Evolutionary conservation across 78 protist genomes (phyloP).

Genomic region (Dictyostelium intermedium): DNA sequence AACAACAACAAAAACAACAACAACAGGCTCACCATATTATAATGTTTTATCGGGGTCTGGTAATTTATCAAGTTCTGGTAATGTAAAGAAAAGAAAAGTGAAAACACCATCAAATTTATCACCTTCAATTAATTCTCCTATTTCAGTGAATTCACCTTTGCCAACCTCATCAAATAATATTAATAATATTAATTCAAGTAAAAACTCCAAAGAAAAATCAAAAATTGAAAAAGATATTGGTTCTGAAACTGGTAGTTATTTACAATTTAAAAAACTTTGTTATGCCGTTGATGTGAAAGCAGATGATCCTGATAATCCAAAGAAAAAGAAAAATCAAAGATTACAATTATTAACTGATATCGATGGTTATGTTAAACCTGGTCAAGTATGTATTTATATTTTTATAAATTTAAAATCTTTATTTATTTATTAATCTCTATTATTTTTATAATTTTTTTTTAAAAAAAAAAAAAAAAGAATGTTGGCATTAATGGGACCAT

Average conservation of each 20-base stretch:
- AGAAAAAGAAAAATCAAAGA: neutral
- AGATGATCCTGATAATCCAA: conserved; percentile 17
- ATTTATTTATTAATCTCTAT: neutral
- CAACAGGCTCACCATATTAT: neutral
- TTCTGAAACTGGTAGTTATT: conserved; percentile 29
- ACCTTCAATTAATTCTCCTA: neutral
- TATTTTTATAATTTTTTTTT: neutral
- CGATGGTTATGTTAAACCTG: conserved; percentile 51
- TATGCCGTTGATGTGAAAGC: conserved; percentile 36
- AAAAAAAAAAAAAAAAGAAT: neutral
- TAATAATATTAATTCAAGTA: too few relatives aligned
- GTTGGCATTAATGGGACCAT: conserved; percentile 78
- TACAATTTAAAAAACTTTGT: conserved; percentile 16
- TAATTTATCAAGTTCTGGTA: neutral
- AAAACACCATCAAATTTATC: neutral
- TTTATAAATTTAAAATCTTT: neutral
- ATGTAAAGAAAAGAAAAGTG: neutral
- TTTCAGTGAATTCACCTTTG: neutral
- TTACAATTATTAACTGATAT: conserved; percentile 34
- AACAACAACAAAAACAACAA: neutral
- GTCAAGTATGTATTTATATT: conserved; percentile 1
- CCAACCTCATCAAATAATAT: neutral
- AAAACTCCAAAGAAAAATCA: neutral
- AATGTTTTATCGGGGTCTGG: too few relatives aligned
- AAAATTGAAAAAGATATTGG: neutral